Conservation (phyloP, 2,329 filamentous ascomycete genomes). For the Penicillium italicum region DNA sequence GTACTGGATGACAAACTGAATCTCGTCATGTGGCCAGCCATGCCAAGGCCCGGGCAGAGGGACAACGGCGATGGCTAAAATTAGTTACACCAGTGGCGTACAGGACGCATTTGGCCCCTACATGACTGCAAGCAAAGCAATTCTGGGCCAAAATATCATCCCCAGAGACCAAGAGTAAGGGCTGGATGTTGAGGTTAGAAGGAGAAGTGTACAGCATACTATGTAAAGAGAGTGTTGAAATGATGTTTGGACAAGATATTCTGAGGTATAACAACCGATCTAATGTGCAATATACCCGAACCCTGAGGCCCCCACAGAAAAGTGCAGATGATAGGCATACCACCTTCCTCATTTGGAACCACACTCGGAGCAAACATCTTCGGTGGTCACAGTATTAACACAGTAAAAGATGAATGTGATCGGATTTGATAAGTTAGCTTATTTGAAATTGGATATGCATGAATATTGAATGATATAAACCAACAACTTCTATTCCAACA, state of each 20-base stretch:
- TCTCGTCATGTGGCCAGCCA: not conserved
- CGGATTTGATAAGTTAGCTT: not conserved
- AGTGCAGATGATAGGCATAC: not conserved
- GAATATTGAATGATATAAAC: not conserved
- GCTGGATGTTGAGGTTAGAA: not conserved
- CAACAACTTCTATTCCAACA: not conserved
- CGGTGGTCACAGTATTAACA: not conserved
- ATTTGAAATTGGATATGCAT: not conserved
- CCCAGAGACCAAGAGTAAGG: not conserved
- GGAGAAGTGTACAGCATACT: not conserved
- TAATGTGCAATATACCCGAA: not conserved
- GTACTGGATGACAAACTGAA: too few relatives aligned
- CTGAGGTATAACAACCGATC: too few relatives aligned
- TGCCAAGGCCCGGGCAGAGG: too few relatives aligned
- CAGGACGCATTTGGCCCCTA: constrained; percentile 14
- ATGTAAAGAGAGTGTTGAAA: not conserved
- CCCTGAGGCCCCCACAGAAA: not conserved
- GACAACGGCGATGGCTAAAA: not conserved
- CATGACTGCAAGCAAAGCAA: not conserved
- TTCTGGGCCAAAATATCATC: not conserved
- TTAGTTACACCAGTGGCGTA: constrained; percentile 6
- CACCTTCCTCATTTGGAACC: not conserved
- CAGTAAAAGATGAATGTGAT: not conserved
- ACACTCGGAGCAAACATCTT: not conserved
- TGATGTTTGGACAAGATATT: too few relatives aligned